Evolutionary conservation across 192 early-diverging fungal species (phyloP).

Genomic region (Rhizophagus clarus): DNA sequence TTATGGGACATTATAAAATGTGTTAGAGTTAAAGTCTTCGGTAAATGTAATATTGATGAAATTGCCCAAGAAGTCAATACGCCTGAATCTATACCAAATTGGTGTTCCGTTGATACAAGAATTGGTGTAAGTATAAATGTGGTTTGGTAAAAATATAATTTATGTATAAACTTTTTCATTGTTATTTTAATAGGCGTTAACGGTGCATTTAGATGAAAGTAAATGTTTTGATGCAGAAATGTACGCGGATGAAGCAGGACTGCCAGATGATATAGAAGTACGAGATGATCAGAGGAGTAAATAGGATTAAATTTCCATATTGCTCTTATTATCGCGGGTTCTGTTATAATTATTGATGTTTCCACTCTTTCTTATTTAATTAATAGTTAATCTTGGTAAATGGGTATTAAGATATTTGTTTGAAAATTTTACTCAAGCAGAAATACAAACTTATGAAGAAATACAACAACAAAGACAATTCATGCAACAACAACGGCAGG

Average conservation of each 20-base stretch:
- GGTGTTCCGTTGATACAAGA: conserved; percentile 93
- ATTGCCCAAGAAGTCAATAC: conserved; percentile 62
- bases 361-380: neutral
- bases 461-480: conserved; percentile 12
- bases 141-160: neutral
- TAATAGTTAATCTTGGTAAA: conserved; percentile 77
- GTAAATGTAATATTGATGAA: conserved; percentile 55
- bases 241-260: conserved; percentile 78
- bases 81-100: conserved; percentile 79
- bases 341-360: neutral
- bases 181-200: conserved; percentile 59
- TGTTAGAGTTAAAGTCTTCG: conserved; percentile 57
- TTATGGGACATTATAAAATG: conserved; percentile 92
- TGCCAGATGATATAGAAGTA: conserved; percentile 46
- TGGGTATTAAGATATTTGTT: conserved; percentile 83
- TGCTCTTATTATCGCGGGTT: neutral
- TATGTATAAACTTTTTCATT: neutral
- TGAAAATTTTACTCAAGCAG: conserved; percentile 52
- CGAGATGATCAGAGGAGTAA: conserved; percentile 77
- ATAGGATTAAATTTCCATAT: conserved; percentile 39
- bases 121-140: conserved; percentile 66
- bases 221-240: conserved; percentile 88
- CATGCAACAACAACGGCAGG: neutral
- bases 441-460: conserved; percentile 55
- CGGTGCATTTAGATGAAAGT: conserved; percentile 83